These are phyloP conservation scores for Conoideocrella luteorostrata DNA, from an alignment of 2,329 filamentous ascomycete species.

Conservation along the genomic window DNA sequence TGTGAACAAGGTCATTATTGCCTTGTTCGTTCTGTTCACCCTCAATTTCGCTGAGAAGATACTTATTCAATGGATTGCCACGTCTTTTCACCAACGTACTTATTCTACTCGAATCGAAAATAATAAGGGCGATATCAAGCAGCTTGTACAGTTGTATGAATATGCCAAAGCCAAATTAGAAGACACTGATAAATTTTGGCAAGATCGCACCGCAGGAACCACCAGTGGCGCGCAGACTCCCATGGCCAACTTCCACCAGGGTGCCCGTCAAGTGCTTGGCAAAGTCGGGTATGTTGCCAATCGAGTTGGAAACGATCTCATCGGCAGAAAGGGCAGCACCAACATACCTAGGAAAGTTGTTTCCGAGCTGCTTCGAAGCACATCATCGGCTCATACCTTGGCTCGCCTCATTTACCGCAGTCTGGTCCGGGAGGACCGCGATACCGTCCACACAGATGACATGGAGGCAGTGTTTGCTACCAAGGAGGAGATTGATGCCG, in stretches of 20 bases:
- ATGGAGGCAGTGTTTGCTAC: conserved; percentile 72
- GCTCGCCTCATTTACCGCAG: conserved; percentile 85
- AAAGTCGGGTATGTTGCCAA: conserved; percentile 82
- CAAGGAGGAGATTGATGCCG: conserved; percentile 79
- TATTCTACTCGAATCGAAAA: conserved; percentile 86
- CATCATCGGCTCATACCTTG: conserved; percentile 70
- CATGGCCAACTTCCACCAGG: conserved; percentile 63
- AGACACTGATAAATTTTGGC: conserved; percentile 44
- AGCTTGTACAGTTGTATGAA: conserved; percentile 51
- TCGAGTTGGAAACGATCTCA: conserved; percentile 85
- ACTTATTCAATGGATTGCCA: conserved; percentile 89
- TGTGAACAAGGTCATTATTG: conserved; percentile 79
- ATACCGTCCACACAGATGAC: conserved; percentile 73
- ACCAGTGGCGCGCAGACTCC: conserved; percentile 66
- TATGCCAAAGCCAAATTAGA: conserved; percentile 72
- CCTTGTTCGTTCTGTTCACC: conserved; percentile 70
- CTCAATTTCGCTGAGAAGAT: conserved; percentile 90
- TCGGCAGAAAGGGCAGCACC: conserved; percentile 64
- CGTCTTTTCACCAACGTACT: conserved; percentile 84
- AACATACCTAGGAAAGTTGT: conserved; percentile 82
- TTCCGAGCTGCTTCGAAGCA: conserved; percentile 66
- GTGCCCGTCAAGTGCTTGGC: conserved; percentile 67
- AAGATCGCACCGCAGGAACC: conserved; percentile 25
- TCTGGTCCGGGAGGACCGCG: conserved; percentile 66
- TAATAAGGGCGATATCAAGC: conserved; percentile 81